phyloP scores from a whole-genome alignment of 2,329 filamentous ascomycete genomes.

The Alternaria metachromatica region DNA sequence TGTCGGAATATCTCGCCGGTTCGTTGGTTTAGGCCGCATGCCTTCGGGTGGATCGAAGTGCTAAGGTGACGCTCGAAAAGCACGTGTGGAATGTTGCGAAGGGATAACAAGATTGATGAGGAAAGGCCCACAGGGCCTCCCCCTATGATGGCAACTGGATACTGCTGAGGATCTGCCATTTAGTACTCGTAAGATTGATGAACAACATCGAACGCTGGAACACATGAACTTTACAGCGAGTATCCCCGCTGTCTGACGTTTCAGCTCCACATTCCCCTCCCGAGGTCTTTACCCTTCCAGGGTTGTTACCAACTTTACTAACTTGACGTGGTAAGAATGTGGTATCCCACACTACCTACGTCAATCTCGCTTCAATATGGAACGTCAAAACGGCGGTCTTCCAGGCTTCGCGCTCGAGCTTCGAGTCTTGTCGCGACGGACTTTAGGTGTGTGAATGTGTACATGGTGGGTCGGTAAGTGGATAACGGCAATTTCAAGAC shows the following conservation, averaged over 20 bases:
- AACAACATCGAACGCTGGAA: neutral
- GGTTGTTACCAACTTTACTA: neutral
- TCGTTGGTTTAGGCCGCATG: neutral
- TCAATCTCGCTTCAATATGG: neutral
- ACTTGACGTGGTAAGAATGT: neutral
- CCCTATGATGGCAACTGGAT: neutral
- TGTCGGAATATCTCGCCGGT: neutral
- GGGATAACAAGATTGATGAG: neutral
- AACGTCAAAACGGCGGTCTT: neutral
- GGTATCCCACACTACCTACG: neutral
- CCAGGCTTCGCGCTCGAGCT: neutral
- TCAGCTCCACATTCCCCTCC: neutral
- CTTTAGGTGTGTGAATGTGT: neutral
- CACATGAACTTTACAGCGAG: neutral
- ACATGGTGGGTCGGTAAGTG: neutral
- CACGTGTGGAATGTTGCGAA: neutral
- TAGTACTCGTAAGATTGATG: neutral
- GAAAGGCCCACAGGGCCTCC: neutral
- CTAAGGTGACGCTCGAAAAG: neutral
- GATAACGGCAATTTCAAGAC: neutral
- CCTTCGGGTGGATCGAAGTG: neutral
- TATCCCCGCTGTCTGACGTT: neutral
- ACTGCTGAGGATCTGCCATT: neutral
- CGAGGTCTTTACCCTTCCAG: neutral
- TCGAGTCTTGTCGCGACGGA: neutral